phyloP scores from a whole-genome alignment of 1,284 basidiomycete genomes.

The Thelephora terrestris region DNA sequence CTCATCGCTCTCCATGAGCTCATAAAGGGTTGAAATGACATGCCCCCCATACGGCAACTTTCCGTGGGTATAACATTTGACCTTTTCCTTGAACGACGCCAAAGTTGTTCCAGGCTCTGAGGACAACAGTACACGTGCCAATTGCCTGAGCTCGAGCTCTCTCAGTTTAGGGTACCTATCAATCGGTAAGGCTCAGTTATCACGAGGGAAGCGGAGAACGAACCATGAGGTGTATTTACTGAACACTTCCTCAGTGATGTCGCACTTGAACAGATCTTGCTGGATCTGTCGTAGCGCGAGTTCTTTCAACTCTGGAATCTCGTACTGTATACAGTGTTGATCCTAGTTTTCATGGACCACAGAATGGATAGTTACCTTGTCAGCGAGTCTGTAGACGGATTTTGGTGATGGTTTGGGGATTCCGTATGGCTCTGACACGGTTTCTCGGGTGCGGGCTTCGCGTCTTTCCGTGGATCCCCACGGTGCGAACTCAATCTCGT shows the following conservation, averaged over 20 bases:
- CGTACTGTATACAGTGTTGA: neutral
- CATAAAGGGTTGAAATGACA: too few relatives aligned
- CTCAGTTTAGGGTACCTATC: too few relatives aligned
- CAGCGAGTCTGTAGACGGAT: neutral
- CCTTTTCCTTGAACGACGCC: too few relatives aligned
- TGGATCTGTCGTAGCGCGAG: neutral
- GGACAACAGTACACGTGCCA: too few relatives aligned
- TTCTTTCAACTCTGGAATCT: neutral
- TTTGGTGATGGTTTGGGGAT: neutral
- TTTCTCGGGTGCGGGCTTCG: neutral
- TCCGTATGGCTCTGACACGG: neutral
- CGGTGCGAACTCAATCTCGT: constrained; percentile 12
- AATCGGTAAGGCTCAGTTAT: too few relatives aligned
- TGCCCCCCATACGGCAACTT: too few relatives aligned
- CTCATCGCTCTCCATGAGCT: too few relatives aligned
- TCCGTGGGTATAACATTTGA: too few relatives aligned
- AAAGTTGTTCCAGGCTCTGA: too few relatives aligned
- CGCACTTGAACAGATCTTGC: neutral
- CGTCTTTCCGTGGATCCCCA: constrained; percentile 9
- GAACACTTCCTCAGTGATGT: neutral
- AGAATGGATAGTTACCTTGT: neutral
- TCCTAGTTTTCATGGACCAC: too few relatives aligned
- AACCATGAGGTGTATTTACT: neutral
- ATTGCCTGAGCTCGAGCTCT: too few relatives aligned
- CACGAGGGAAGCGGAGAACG: too few relatives aligned